These are phyloP conservation scores for Leptographium procerum DNA, from an alignment of 2,329 filamentous ascomycete genomes.

Conservation along the genomic window DNA sequence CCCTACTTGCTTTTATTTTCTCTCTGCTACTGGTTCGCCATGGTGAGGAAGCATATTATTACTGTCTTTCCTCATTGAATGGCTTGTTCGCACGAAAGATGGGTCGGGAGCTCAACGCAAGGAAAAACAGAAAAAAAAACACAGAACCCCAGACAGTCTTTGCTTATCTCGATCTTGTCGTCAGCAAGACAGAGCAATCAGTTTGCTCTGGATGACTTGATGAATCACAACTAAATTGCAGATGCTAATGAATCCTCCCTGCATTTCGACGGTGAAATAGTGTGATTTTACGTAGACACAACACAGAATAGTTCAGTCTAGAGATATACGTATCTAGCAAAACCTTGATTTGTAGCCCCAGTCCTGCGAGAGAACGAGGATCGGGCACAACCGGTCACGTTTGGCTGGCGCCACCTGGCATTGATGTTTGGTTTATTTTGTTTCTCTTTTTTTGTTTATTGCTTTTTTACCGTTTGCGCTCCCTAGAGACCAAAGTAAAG, in stretches of 20 bases:
- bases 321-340: too few species aligned
- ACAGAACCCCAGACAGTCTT: background rate
- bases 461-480: slow-evolving; percentile 1
- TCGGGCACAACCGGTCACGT: background rate
- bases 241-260: background rate
- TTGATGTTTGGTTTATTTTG: background rate
- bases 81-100: background rate
- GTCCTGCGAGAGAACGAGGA: too few species aligned
- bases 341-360: too few species aligned
- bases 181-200: background rate
- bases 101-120: background rate
- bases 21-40: background rate
- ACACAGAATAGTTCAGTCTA: too few species aligned
- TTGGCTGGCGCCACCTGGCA: background rate
- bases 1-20: background rate
- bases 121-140: slow-evolving; percentile 1
- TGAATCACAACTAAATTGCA: background rate
- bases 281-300: too few species aligned
- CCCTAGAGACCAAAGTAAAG: slow-evolving; percentile 3
- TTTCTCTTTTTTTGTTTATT: slow-evolving; percentile 5
- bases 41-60: background rate
- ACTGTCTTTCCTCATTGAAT: too few species aligned
- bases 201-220: background rate
- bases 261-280: background rate
- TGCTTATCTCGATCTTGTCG: background rate